Percentiles rank a stretch among this genome's conserved stretches.
phyloP scores from a whole-genome alignment of 148 eudicot species.

The Camellia lanceoleosa region DNA sequence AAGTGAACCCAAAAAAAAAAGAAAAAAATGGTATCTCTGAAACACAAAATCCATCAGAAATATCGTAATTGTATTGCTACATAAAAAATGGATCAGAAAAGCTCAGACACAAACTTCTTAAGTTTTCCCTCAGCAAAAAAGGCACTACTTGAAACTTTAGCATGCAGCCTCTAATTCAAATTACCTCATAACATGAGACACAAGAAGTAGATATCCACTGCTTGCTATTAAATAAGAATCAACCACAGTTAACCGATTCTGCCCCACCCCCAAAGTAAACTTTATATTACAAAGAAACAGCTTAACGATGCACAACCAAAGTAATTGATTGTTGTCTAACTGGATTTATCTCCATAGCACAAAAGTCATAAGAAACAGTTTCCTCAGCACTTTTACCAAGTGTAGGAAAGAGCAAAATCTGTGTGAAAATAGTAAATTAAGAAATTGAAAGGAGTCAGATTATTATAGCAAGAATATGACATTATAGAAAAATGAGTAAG shows the following conservation, averaged over 20 bases:
- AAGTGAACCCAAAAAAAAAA: no score
- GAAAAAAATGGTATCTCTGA: no score
- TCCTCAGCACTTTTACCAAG: not conserved
- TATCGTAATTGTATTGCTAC: no score
- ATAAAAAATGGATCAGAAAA: no score
- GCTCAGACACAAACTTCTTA: not conserved
- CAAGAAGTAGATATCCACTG: not conserved
- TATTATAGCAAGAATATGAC: not conserved
- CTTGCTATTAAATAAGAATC: not conserved
- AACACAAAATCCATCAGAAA: no score
- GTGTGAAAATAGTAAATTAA: constrained; percentile 6
- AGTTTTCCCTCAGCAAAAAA: not conserved
- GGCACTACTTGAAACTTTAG: not conserved
- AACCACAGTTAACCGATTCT: no score
- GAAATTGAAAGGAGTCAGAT: not conserved
- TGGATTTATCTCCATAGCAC: not conserved
- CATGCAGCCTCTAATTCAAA: not conserved
- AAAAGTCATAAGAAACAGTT: not conserved
- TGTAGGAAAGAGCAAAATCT: not conserved
- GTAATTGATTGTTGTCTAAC: not conserved
- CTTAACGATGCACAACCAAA: not conserved
- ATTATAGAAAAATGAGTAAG: not conserved
- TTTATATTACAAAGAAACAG: no score
- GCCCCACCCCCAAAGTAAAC: no score
- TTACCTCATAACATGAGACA: not conserved